These are phyloP conservation scores for Exophiala aquamarina DNA, from an alignment of 2,329 filamentous ascomycete species.

Conservation along the genomic window DNA sequence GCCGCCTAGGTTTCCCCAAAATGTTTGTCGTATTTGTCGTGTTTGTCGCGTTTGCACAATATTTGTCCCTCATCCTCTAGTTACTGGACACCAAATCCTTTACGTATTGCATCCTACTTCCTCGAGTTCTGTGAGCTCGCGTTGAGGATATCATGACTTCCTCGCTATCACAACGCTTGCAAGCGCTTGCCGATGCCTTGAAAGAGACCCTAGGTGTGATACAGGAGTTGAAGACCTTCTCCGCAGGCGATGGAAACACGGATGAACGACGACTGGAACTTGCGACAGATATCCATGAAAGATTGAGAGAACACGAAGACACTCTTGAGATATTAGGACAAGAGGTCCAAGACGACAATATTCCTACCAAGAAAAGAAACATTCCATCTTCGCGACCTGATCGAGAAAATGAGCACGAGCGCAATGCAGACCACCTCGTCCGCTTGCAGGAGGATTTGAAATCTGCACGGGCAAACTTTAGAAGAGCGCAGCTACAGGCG, in stretches of 20 bases:
- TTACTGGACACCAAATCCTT: too few species aligned
- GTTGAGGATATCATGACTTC: slow-evolving; percentile 45
- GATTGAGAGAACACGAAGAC: slow-evolving; percentile 75
- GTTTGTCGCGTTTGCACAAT: too few species aligned
- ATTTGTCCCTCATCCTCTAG: too few species aligned
- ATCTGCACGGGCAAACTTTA: slow-evolving; percentile 66
- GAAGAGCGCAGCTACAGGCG: slow-evolving; percentile 76
- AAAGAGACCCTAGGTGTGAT: slow-evolving; percentile 57
- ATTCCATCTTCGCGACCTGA: not conserved
- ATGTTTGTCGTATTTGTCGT: too few species aligned
- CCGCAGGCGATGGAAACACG: slow-evolving; percentile 58
- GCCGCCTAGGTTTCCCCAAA: too few species aligned
- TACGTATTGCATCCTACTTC: too few species aligned
- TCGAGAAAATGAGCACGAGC: slow-evolving; percentile 56
- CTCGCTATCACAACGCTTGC: slow-evolving; percentile 49
- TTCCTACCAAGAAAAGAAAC: slow-evolving; percentile 8
- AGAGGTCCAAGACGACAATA: slow-evolving; percentile 64
- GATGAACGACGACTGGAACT: slow-evolving; percentile 67
- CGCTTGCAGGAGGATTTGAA: slow-evolving; percentile 70
- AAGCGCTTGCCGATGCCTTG: slow-evolving; percentile 53
- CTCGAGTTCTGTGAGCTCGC: too few species aligned
- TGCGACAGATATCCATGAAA: slow-evolving; percentile 74
- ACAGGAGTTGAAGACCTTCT: slow-evolving; percentile 58
- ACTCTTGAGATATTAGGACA: slow-evolving; percentile 78
- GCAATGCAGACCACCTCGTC: slow-evolving; percentile 65